These are phyloP conservation scores for Nitzschia sp. DNA, from an alignment of 108 stramenopile species.

Conservation along the genomic window DNA sequence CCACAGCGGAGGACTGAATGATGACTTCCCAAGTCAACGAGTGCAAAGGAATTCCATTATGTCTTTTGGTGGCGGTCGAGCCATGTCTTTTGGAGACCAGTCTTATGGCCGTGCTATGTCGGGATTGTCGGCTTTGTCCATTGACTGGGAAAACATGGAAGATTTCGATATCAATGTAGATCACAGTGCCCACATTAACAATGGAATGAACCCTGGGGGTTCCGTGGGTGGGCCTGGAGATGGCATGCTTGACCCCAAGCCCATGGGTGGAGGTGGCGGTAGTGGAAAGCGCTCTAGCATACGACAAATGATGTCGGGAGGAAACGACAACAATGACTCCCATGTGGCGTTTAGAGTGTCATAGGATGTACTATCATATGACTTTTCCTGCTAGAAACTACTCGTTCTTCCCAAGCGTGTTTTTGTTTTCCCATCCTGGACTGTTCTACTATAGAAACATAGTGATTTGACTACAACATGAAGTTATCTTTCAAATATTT, in stretches of 20 bases:
- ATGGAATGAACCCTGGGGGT: conserved; percentile 28
- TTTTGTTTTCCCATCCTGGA: not conserved
- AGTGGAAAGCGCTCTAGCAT: conserved; percentile 26
- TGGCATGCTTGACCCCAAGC: conserved; percentile 19
- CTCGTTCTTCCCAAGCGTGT: not conserved
- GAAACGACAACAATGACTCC: conserved; percentile 12
- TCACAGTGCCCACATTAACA: conserved; percentile 84
- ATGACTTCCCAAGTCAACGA: conserved; percentile 11
- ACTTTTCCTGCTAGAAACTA: not conserved
- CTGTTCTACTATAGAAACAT: not conserved
- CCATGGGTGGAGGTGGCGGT: conserved; percentile 13
- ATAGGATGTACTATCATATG: not conserved
- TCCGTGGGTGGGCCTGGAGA: conserved; percentile 4
- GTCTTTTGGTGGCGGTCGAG: conserved; percentile 35
- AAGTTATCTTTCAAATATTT: not conserved
- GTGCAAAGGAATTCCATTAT: conserved; percentile 34
- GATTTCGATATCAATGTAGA: conserved; percentile 90
- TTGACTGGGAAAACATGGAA: conserved; percentile 91
- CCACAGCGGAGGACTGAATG: conserved; percentile 4
- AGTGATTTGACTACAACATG: not conserved
- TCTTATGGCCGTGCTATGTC: conserved; percentile 90
- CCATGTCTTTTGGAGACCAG: conserved; percentile 50
- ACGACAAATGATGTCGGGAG: conserved; percentile 27
- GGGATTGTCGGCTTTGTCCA: conserved; percentile 79
- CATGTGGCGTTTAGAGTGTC: conserved; percentile 27